Conservation (phyloP, 2,329 filamentous ascomycete species). For the Microdochium paspali region DNA sequence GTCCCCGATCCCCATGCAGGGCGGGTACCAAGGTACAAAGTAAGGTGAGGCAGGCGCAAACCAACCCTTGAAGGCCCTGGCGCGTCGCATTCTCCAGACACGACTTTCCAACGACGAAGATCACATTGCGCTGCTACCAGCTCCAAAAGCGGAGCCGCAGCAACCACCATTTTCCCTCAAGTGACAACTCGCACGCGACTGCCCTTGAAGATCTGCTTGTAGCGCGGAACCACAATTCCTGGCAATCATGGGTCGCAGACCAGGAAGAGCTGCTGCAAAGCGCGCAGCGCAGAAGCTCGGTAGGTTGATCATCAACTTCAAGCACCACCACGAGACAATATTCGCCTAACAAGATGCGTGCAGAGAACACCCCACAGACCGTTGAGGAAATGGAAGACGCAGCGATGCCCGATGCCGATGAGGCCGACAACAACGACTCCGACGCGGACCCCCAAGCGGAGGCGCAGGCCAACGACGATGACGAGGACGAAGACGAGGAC, state of each 20-base stretch:
- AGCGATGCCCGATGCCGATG: conserved; percentile 28
- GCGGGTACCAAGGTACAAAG: too few relatives aligned
- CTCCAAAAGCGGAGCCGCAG: not conserved
- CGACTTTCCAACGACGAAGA: not conserved
- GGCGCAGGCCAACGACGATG: conserved; percentile 40
- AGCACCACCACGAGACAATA: conserved; percentile 1
- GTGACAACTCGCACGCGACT: not conserved
- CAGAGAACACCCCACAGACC: conserved; percentile 38
- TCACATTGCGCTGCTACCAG: not conserved
- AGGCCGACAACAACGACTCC: conserved; percentile 22
- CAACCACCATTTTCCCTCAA: not conserved
- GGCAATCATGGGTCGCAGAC: conserved; percentile 22
- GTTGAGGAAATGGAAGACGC: conserved; percentile 38
- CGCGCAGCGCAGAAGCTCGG: conserved; percentile 32
- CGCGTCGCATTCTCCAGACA: conserved; percentile 1
- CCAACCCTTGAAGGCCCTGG: not conserved
- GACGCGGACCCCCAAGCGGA: conserved; percentile 39
- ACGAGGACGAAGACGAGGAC: conserved; percentile 23
- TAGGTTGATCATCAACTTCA: conserved; percentile 13
- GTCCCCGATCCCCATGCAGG: too few relatives aligned
- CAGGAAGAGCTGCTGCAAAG: conserved; percentile 32
- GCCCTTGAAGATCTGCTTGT: not conserved
- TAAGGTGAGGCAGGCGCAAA: not conserved
- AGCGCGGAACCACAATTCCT: not conserved
- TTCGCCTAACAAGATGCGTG: not conserved